Conservation (phyloP, 2,329 filamentous ascomycete species). For the Trichoderma atrobrunneum region DNA sequence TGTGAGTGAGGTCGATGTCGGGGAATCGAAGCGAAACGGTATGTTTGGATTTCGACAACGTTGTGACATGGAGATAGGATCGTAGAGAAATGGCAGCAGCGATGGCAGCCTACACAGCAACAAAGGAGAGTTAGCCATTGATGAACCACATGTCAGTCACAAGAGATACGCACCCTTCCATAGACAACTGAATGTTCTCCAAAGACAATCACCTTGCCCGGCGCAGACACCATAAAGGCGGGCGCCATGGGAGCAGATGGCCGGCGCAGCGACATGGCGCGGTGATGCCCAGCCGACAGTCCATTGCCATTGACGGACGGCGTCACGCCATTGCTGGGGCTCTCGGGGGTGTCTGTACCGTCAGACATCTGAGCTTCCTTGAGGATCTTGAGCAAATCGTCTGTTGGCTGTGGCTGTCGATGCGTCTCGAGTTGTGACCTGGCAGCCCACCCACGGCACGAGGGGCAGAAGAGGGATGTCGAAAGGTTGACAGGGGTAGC, state of each 20-base stretch:
- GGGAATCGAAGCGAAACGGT: constrained; percentile 87
- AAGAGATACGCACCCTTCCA: constrained; percentile 65
- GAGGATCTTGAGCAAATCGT: background rate
- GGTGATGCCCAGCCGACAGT: constrained; percentile 27
- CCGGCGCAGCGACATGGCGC: constrained; percentile 50
- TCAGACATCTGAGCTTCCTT: constrained; percentile 15
- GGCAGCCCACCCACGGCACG: background rate
- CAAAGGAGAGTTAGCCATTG: background rate
- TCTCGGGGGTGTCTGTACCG: constrained; percentile 26
- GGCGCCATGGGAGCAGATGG: constrained; percentile 70
- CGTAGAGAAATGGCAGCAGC: constrained; percentile 92
- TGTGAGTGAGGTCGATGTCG: constrained; percentile 85
- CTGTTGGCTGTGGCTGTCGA: background rate
- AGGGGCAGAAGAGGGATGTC: background rate
- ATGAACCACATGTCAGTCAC: background rate
- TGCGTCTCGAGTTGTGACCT: background rate
- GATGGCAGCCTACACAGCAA: constrained; percentile 67
- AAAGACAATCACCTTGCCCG: constrained; percentile 97
- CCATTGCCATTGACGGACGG: constrained; percentile 22
- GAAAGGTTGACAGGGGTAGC: background rate
- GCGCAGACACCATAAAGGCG: constrained; percentile 95
- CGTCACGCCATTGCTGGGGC: constrained; percentile 26
- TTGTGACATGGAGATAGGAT: constrained; percentile 94
- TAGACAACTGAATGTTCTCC: constrained; percentile 98
- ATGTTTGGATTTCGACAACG: constrained; percentile 85